Percentiles rank a stretch among this genome's conserved stretches.
Conservation (phyloP, 2,329 filamentous ascomycete genomes). For the Arthrobotrys musiformis region DNA sequence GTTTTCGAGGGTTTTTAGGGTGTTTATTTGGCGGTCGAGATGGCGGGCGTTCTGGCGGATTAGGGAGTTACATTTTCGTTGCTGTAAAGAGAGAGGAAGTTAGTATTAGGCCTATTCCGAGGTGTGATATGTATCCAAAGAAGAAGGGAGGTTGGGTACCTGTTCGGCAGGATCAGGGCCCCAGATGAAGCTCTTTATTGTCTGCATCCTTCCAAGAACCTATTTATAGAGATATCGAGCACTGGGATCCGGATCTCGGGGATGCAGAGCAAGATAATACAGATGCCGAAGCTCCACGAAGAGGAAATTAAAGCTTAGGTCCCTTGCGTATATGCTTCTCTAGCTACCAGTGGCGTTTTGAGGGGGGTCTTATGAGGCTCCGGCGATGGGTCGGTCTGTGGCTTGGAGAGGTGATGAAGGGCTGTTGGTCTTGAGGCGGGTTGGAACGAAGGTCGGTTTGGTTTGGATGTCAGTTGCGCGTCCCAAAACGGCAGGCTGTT, state of each 20-base stretch:
- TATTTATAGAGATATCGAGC: background rate
- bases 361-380: background rate
- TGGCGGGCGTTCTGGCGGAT: slow-evolving; percentile 91
- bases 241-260: background rate
- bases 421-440: slow-evolving; percentile 1
- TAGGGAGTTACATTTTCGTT: slow-evolving; percentile 92
- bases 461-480: slow-evolving; percentile 13
- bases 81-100: slow-evolving; percentile 67
- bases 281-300: background rate
- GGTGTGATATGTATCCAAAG: no score
- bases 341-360: background rate
- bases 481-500: background rate
- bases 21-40: slow-evolving; percentile 88
- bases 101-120: slow-evolving; percentile 10
- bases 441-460: background rate
- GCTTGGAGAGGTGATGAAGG: slow-evolving; percentile 10
- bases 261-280: background rate
- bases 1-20: slow-evolving; percentile 79
- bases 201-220: slow-evolving; percentile 74
- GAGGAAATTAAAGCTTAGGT: background rate
- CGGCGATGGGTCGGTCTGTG: background rate
- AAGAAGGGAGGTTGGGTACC: slow-evolving; percentile 67
- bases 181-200: slow-evolving; percentile 84
- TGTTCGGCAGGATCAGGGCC: slow-evolving; percentile 93
- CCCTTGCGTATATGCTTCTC: background rate